Evolutionary conservation across 805 yeast genomes (phyloP).

Genomic region (Ogataea henricii): DNA sequence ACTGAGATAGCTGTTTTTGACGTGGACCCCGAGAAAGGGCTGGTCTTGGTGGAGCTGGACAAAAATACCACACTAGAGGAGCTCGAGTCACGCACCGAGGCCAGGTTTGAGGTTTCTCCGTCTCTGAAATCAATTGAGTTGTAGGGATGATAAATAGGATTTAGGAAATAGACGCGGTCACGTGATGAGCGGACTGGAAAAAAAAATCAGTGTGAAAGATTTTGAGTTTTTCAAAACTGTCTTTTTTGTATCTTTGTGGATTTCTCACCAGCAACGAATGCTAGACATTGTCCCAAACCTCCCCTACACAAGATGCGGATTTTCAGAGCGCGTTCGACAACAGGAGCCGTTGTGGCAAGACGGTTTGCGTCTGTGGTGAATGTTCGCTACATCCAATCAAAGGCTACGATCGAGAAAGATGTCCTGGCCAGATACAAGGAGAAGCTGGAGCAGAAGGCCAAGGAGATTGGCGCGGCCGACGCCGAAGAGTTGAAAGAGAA

Average conservation of each 20-base stretch:
- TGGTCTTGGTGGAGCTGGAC: conserved; percentile 45
- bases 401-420: conserved; percentile 31
- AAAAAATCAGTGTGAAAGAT: background rate
- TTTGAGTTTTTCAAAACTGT: background rate
- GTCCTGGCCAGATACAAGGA: conserved; percentile 41
- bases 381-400: conserved; percentile 33
- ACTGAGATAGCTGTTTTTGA: conserved; percentile 53
- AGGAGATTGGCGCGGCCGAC: conserved; percentile 43
- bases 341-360: background rate
- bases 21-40: conserved; percentile 39
- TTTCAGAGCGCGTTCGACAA: background rate
- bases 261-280: no score
- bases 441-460: conserved; percentile 43
- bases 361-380: conserved; percentile 28
- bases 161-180: background rate
- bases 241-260: no score
- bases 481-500: conserved; percentile 64
- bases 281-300: background rate
- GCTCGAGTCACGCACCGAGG: conserved; percentile 38
- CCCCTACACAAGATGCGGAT: background rate
- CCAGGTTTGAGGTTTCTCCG: conserved; percentile 39
- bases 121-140: conserved; percentile 22
- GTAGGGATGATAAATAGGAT: background rate
- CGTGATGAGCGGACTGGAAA: background rate
- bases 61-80: conserved; percentile 33